Base-by-base conservation (phyloP, 176 grass and related monocot species). In the Chrysopogon serrulatus region DNA sequence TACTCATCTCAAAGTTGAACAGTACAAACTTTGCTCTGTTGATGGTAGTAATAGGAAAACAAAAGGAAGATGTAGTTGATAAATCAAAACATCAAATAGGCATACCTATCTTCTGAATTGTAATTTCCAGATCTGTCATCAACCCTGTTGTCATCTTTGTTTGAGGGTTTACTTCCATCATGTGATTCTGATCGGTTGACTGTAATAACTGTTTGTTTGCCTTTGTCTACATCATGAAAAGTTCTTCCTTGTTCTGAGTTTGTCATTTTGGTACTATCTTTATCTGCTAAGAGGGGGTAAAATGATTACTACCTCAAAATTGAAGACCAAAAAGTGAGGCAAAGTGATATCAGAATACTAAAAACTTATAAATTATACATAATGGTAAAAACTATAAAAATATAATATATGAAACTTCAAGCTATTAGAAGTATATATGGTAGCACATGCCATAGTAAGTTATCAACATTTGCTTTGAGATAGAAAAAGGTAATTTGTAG, bases 41-140 rank as follows among this genome's bases (percentile, higher is more conserved):
- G 8, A 33, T 43, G 41, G 41, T 60, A 78, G 36, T 76, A 10
- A 59, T 32, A 83, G 59, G 59, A 51, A 40, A 10, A 31, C 60
- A 53, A 63, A 35, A 83, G 8, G 11, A 27, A 24, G 13, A 21
- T 77, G 30, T 77, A 40, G 35, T 43, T 76, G 69, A 79, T 10
- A 30, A 57, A 64, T 68, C 26, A 34, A 81, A 84, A 88, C 79
- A 61, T 81, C 48, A 68, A 49, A 70, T 61, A 73, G 51, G 43
- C 71, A 26, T 44, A 79, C 87, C 76, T 87, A 83, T 89, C 84
- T 81, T 81, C 81, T 63, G 56, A 82, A 71, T 53, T 83, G 62
- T 73, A 81, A 82, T 82, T 89, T 36, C 51, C 45, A 59, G 24
- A 81, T 79, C 73, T 94, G 19, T 8, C 35, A 47, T 78, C 42